Conservation (phyloP, 352 stramenopile genomes). For the Pythium rhizo-oryzae region DNA sequence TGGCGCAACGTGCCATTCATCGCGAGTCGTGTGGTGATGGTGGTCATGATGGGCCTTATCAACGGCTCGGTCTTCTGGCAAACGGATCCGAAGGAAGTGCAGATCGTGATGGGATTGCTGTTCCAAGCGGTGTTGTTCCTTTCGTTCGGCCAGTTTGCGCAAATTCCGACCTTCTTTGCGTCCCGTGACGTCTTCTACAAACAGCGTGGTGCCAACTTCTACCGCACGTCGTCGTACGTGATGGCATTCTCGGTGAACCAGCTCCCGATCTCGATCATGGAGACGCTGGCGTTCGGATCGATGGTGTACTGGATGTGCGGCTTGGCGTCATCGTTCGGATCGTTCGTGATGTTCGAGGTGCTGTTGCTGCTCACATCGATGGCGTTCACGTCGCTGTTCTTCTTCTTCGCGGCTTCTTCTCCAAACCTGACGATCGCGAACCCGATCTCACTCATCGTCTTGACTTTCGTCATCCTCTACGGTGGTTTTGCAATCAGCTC, state of each 20-base stretch:
- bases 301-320: conserved; percentile 83
- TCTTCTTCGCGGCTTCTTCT: conserved; percentile 36
- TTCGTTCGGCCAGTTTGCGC: conserved; percentile 65
- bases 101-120: conserved; percentile 74
- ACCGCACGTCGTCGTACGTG: conserved; percentile 66
- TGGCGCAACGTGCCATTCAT: conserved; percentile 59
- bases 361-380: conserved; percentile 47
- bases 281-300: conserved; percentile 42
- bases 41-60: conserved; percentile 45
- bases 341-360: conserved; percentile 46
- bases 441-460: conserved; percentile 41
- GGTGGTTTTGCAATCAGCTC: conserved; percentile 55
- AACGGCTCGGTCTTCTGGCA: conserved; percentile 52
- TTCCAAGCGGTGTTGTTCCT: conserved; percentile 78
- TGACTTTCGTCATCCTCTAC: conserved; percentile 57
- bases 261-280: conserved; percentile 57
- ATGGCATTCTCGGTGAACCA: conserved; percentile 49
- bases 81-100: conserved; percentile 36
- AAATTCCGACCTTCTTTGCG: conserved; percentile 77
- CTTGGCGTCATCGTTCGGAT: conserved; percentile 30
- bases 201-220: conserved; percentile 84
- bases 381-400: conserved; percentile 48
- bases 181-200: conserved; percentile 77
- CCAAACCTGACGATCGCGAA: conserved; percentile 44
- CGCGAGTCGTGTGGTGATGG: conserved; percentile 42